Percentiles rank a stretch among this genome's conserved stretches.
Evolutionary conservation across 345 rosid species (phyloP).

Genomic region (Noccaea caerulescens): DNA sequence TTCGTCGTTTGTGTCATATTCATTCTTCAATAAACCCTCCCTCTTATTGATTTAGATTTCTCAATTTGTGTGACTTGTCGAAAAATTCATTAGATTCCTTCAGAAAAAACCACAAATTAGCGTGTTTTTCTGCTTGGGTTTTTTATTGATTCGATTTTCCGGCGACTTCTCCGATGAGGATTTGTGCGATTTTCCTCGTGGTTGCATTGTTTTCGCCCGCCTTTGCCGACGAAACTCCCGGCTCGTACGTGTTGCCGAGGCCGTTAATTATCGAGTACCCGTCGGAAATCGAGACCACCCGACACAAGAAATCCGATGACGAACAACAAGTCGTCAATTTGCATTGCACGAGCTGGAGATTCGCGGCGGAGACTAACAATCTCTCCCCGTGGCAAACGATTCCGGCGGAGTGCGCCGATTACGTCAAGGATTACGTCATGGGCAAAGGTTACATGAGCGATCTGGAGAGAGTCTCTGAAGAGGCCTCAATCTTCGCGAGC

Average conservation of each 20-base stretch:
- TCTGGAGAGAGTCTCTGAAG: conserved; percentile 63
- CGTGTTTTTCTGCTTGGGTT: not conserved
- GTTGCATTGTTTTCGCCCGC: conserved; percentile 46
- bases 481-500: conserved; percentile 66
- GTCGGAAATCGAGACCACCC: conserved; percentile 42
- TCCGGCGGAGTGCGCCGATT: conserved; percentile 70
- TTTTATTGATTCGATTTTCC: conserved; percentile 8
- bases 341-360: conserved; percentile 90
- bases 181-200: conserved; percentile 44
- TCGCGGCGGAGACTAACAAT: conserved; percentile 81
- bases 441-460: conserved; percentile 71
- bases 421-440: conserved; percentile 64
- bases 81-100: not conserved
- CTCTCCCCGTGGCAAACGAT: conserved; percentile 80
- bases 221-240: conserved; percentile 47
- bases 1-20: not conserved
- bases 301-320: conserved; percentile 35
- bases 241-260: conserved; percentile 53
- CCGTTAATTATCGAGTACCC: conserved; percentile 68
- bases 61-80: not conserved
- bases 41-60: not conserved
- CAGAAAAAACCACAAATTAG: not conserved
- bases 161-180: conserved; percentile 45
- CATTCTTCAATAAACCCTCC: conserved; percentile 17
- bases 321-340: conserved; percentile 49